Conservation (phyloP, 129 eudicot species). For the Flaveria ramosissima region DNA sequence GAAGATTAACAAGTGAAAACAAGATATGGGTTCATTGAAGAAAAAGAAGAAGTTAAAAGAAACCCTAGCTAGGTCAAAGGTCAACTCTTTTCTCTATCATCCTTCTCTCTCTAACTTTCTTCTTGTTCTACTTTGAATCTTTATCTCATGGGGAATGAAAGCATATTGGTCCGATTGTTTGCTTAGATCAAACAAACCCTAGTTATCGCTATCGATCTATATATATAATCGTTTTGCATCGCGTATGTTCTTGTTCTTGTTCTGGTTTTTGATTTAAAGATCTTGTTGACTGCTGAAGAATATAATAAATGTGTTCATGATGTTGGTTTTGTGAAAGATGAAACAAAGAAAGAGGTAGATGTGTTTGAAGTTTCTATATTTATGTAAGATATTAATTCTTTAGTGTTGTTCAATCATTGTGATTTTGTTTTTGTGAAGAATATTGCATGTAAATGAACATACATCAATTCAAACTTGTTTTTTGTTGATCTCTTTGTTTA, state of each 20-base stretch:
- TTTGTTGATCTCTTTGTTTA: background rate
- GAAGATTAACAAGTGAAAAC: slow-evolving; percentile 2
- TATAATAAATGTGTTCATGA: slow-evolving; percentile 19
- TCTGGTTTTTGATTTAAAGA: background rate
- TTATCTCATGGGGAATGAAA: slow-evolving; percentile 44
- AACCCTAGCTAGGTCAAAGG: slow-evolving; percentile 43
- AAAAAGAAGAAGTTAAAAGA: slow-evolving; percentile 29
- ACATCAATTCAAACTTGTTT: slow-evolving; percentile 16
- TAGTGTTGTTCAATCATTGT: slow-evolving; percentile 26
- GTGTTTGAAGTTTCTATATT: slow-evolving; percentile 31
- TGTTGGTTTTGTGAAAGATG: slow-evolving; percentile 28
- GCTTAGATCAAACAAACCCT: slow-evolving; percentile 42
- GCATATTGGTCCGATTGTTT: slow-evolving; percentile 48
- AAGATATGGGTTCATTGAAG: slow-evolving; percentile 37
- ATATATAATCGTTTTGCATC: slow-evolving; percentile 6
- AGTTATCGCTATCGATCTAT: background rate
- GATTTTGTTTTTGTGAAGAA: background rate
- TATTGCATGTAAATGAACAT: slow-evolving; percentile 27
- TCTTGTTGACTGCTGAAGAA: slow-evolving; percentile 30
- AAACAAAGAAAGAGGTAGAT: slow-evolving; percentile 35
- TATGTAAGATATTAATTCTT: slow-evolving; percentile 15
- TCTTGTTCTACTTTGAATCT: slow-evolving; percentile 22
- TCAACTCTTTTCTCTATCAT: slow-evolving; percentile 32
- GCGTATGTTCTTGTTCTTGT: background rate
- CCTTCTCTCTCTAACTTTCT: slow-evolving; percentile 7